Conservation (phyloP, 352 stramenopile species). For the Pythium guiyangense region DNA sequence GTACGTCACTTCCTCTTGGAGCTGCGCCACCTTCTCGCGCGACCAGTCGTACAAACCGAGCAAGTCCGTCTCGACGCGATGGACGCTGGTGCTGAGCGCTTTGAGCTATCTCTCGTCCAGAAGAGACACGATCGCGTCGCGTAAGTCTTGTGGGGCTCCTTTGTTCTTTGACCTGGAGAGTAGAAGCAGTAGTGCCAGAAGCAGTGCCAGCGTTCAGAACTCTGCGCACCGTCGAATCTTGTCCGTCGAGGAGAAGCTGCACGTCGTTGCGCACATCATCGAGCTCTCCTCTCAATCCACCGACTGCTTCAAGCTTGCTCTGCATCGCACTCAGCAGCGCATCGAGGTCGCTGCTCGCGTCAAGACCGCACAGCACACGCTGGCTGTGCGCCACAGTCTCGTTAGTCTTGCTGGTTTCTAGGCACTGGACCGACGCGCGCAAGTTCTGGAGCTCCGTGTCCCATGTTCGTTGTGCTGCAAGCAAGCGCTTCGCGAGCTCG, state of each 20-base stretch:
- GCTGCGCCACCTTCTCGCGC: slow-evolving; percentile 21
- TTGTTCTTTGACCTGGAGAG: too few relatives aligned
- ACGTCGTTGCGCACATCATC: slow-evolving; percentile 17
- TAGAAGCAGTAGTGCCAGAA: too few relatives aligned
- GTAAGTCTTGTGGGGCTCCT: too few relatives aligned
- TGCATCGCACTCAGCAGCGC: slow-evolving; percentile 2
- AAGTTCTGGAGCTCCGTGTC: slow-evolving; percentile 30
- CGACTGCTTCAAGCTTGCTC: slow-evolving; percentile 16
- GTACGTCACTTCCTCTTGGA: slow-evolving; percentile 24
- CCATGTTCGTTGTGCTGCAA: slow-evolving; percentile 38
- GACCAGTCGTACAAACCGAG: slow-evolving; percentile 63
- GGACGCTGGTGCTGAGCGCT: slow-evolving; percentile 23
- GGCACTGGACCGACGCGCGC: slow-evolving; percentile 24
- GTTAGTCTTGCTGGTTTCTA: slow-evolving; percentile 14
- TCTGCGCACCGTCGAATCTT: slow-evolving; percentile 12
- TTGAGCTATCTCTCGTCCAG: slow-evolving; percentile 15
- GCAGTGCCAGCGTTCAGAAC: neutral
- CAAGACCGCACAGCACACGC: neutral
- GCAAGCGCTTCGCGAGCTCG: slow-evolving; percentile 43
- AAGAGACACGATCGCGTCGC: too few relatives aligned
- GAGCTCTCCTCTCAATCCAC: slow-evolving; percentile 17
- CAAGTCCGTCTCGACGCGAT: slow-evolving; percentile 32
- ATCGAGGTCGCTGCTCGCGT: neutral
- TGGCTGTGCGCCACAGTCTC: neutral
- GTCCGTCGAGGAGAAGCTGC: slow-evolving; percentile 4